Conservation (phyloP, 306 rosid genomes). For the Vigna mungo region DNA sequence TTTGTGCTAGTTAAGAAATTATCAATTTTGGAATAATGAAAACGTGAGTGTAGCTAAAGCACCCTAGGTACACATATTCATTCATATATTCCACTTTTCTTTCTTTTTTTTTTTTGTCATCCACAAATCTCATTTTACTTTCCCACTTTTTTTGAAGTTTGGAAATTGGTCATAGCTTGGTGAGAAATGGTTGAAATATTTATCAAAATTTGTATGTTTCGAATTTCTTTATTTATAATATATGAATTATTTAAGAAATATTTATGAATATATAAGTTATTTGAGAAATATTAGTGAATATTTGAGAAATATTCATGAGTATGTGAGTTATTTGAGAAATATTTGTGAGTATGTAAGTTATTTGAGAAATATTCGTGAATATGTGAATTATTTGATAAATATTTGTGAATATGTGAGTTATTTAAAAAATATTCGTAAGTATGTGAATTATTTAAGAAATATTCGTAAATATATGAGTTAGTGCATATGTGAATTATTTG, state of each 20-base stretch:
- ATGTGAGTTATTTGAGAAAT: too few species aligned
- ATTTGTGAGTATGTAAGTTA: rapidly evolving
- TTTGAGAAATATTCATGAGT: too few species aligned
- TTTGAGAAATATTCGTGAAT: too few species aligned
- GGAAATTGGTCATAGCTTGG: neutral
- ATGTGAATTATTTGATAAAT: too few species aligned
- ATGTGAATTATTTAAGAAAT: too few species aligned
- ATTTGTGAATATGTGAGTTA: too few species aligned
- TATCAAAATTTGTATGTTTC: neutral
- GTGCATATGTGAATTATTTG: too few species aligned
- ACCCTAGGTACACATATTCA: neutral
- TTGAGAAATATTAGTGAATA: too few species aligned
- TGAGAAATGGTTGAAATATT: conserved; percentile 12
- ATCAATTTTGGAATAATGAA: neutral
- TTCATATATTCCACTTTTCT: neutral
- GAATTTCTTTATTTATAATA: neutral
- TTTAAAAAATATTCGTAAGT: too few species aligned
- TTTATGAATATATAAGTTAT: too few species aligned
- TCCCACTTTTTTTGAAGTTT: neutral
- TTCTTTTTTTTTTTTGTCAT: neutral
- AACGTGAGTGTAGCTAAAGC: neutral
- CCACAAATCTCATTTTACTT: neutral
- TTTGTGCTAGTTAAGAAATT: neutral
- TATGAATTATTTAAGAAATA: neutral
- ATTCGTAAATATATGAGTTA: too few species aligned